phyloP scores from a whole-genome alignment of 2,329 filamentous ascomycete species.

The Fusarium fujikuroi region DNA sequence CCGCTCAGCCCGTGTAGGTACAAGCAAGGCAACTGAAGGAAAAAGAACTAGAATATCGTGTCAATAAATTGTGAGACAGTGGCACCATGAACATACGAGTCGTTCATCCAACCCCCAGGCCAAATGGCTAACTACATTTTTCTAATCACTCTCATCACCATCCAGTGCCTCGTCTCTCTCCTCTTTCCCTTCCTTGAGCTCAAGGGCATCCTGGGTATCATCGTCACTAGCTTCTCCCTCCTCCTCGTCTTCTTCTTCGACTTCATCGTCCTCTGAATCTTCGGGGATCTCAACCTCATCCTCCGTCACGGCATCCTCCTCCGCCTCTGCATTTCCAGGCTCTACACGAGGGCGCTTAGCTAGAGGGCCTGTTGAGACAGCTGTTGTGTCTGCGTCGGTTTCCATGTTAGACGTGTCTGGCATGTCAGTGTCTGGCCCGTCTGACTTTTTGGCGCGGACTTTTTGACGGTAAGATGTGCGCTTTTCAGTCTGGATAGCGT shows the following conservation, averaged over 20 bases:
- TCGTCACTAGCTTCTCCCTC: constrained; percentile 62
- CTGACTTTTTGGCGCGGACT: constrained; percentile 70
- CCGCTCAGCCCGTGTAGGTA: not conserved
- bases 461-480: constrained; percentile 78
- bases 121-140: constrained; percentile 3
- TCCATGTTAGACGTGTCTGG: constrained; percentile 47
- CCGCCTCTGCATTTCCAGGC: constrained; percentile 51
- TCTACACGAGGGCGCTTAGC: constrained; percentile 62
- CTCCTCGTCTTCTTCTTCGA: constrained; percentile 53
- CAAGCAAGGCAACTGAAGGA: not conserved
- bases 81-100: not conserved
- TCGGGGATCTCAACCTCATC: constrained; percentile 58
- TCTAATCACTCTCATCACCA: constrained; percentile 67
- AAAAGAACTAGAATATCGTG: not conserved
- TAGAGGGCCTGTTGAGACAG: constrained; percentile 47
- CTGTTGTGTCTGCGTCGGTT: constrained; percentile 48
- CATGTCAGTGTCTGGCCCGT: constrained; percentile 51
- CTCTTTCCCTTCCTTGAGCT: constrained; percentile 60
- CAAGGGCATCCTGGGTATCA: constrained; percentile 64
- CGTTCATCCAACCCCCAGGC: not conserved
- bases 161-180: constrained; percentile 71
- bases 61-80: not conserved
- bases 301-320: constrained; percentile 51
- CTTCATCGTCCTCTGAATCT: constrained; percentile 62
- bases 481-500: constrained; percentile 77